Percentiles rank a stretch among this genome's conserved stretches.
Conservation (phyloP, 768 basidiomycete genomes). For the Leccinum rimulosum region DNA sequence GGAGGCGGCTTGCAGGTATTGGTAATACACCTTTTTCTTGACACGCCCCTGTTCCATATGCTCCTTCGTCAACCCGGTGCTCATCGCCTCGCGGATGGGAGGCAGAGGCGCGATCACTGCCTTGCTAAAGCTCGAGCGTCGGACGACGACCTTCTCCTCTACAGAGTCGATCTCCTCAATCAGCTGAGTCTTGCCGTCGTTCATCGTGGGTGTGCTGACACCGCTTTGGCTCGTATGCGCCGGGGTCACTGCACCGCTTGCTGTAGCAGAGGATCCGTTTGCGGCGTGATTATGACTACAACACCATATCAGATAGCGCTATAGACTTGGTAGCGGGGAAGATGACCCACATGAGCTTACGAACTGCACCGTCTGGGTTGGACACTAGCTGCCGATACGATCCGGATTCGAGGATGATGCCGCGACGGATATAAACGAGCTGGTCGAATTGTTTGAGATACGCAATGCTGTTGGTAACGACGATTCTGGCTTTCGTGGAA, state of each 20-base stretch:
- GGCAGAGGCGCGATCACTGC: conserved; percentile 47
- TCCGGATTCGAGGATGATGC: conserved; percentile 77
- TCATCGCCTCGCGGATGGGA: conserved; percentile 37
- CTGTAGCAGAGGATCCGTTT: conserved; percentile 38
- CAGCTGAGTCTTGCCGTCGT: conserved; percentile 23
- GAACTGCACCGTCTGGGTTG: conserved; percentile 62
- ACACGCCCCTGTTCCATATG: conserved; percentile 81
- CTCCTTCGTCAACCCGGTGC: conserved; percentile 58
- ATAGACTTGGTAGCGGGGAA: rapidly evolving
- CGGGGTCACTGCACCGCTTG: conserved; percentile 51
- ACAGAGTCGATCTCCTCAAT: conserved; percentile 32
- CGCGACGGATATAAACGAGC: conserved; percentile 71
- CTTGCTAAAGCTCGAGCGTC: conserved; percentile 55
- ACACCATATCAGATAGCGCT: background rate
- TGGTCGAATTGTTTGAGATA: conserved; percentile 78
- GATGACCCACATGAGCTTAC: conserved; percentile 63
- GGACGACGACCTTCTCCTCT: conserved; percentile 56
- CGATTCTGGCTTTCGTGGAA: conserved; percentile 75
- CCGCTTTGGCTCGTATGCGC: conserved; percentile 32
- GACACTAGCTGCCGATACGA: conserved; percentile 58
- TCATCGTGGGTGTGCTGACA: conserved; percentile 18
- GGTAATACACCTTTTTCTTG: conserved; percentile 68
- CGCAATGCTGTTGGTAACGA: conserved; percentile 88
- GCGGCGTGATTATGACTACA: conserved; percentile 48
- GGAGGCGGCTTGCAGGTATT: conserved; percentile 81